Evolutionary conservation across 164 flowering plant species (phyloP).

Genomic region (Nelumbo lutea): DNA sequence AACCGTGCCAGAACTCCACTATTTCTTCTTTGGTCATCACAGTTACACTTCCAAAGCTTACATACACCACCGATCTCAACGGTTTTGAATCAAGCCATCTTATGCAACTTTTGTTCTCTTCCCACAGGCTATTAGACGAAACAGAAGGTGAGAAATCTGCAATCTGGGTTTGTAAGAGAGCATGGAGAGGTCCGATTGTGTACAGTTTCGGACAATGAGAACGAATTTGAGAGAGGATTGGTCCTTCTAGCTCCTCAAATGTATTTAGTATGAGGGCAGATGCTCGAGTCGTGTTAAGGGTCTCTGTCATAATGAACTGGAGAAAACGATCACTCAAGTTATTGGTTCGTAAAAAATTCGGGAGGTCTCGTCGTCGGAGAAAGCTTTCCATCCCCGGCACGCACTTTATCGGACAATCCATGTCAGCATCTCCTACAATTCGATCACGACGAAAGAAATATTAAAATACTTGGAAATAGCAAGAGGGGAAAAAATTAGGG

Average conservation of each 20-base stretch:
- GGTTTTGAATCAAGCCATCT: no score
- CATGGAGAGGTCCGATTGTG: slow-evolving; percentile 29
- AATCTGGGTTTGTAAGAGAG: slow-evolving; percentile 13
- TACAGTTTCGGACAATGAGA: slow-evolving; percentile 12
- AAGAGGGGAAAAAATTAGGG: no score
- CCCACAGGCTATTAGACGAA: no score
- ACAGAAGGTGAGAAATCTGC: neutral
- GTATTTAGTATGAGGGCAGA: slow-evolving; percentile 29
- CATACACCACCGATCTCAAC: no score
- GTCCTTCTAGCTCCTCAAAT: slow-evolving; percentile 27
- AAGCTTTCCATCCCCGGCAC: slow-evolving; percentile 28
- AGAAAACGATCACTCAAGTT: slow-evolving; percentile 9
- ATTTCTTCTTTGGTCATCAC: no score
- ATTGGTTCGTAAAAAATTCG: slow-evolving; percentile 20
- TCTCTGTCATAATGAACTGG: slow-evolving; percentile 6
- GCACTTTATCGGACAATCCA: slow-evolving; percentile 15
- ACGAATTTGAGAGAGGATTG: slow-evolving; percentile 21
- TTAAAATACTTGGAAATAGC: no score
- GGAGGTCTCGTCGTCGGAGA: slow-evolving; percentile 30
- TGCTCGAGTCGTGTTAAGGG: slow-evolving; percentile 12
- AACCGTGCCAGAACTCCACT: no score
- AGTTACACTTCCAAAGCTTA: no score
- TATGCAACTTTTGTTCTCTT: no score
- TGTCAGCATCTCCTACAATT: slow-evolving; percentile 14
- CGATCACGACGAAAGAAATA: no score